These are phyloP conservation scores for Brassica carinata DNA, from an alignment of 345 rosid genomes.

Conservation along the genomic window DNA sequence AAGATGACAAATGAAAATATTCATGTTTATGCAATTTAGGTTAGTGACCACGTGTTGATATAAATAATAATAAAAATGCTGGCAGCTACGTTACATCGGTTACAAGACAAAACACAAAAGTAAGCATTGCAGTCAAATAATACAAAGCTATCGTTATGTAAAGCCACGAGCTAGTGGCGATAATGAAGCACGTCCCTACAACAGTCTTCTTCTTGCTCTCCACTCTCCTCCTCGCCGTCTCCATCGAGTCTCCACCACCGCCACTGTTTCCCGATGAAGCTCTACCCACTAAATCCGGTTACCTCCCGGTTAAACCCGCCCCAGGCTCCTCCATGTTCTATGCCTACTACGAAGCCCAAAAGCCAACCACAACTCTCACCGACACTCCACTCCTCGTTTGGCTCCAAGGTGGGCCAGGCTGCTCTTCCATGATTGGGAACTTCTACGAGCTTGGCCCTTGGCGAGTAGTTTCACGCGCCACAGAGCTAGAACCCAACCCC, in stretches of 20 bases:
- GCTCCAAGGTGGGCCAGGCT: conserved; percentile 96
- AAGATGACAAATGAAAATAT: no score
- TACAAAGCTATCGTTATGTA: conserved; percentile 21
- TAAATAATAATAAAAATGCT: neutral
- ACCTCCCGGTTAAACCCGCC: conserved; percentile 58
- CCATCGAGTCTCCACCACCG: conserved; percentile 33
- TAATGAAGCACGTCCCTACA: conserved; percentile 22
- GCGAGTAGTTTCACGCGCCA: conserved; percentile 45
- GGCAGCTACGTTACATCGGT: conserved; percentile 17
- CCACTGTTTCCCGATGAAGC: conserved; percentile 55
- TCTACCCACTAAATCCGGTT: conserved; percentile 84
- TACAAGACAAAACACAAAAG: conserved; percentile 14
- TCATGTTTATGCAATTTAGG: neutral
- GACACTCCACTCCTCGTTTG: conserved; percentile 75
- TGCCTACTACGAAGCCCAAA: conserved; percentile 77
- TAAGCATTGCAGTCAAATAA: neutral
- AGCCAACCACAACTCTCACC: conserved; percentile 43
- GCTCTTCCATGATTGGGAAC: conserved; percentile 92
- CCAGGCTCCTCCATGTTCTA: conserved; percentile 71
- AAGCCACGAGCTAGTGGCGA: conserved; percentile 14
- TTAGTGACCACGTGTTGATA: conserved; percentile 1
- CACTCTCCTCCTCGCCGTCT: conserved; percentile 30
- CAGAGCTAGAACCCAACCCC: conserved; percentile 49
- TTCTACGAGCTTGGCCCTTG: conserved; percentile 86
- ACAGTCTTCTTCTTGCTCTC: conserved; percentile 25